These are phyloP conservation scores for Hemileccinum rubropunctum DNA, from an alignment of 768 basidiomycete genomes.

Conservation along the genomic window DNA sequence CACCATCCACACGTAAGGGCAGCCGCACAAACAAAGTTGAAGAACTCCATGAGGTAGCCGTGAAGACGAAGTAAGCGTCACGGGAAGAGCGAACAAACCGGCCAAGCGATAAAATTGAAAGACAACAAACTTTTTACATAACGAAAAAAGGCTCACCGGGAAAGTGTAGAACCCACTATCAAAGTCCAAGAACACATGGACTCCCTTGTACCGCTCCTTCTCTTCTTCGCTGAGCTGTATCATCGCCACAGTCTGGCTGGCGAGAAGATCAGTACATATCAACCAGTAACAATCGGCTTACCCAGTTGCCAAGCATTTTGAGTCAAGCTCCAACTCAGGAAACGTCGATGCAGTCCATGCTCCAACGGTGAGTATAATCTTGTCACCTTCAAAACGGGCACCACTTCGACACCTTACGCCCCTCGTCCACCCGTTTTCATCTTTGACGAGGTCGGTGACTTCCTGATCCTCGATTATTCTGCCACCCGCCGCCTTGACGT, in stretches of 20 bases:
- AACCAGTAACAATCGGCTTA: conserved; percentile 25
- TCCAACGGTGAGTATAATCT: conserved; percentile 71
- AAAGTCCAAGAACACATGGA: conserved; percentile 74
- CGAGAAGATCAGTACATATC: not conserved
- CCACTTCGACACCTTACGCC: conserved; percentile 69
- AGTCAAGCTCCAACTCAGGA: conserved; percentile 50
- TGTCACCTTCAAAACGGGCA: conserved; percentile 48
- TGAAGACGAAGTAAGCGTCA: not conserved
- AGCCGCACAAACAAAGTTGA: no score
- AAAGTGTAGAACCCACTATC: conserved; percentile 77
- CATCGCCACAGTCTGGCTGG: conserved; percentile 76
- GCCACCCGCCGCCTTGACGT: conserved; percentile 59
- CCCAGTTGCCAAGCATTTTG: conserved; percentile 77
- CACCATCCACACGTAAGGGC: not conserved
- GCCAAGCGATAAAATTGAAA: not conserved
- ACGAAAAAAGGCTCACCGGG: conserved; percentile 50
- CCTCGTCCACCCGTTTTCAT: conserved; percentile 37
- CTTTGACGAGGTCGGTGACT: conserved; percentile 49
- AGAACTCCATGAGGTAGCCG: no score
- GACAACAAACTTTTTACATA: not conserved
- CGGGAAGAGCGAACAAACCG: not conserved
- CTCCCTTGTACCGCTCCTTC: conserved; percentile 52
- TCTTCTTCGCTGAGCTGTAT: conserved; percentile 75
- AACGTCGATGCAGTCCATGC: conserved; percentile 86
- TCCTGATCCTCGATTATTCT: conserved; percentile 55